Base-by-base conservation (phyloP, 106 monocot species). In the Hemerocallis citrina region DNA sequence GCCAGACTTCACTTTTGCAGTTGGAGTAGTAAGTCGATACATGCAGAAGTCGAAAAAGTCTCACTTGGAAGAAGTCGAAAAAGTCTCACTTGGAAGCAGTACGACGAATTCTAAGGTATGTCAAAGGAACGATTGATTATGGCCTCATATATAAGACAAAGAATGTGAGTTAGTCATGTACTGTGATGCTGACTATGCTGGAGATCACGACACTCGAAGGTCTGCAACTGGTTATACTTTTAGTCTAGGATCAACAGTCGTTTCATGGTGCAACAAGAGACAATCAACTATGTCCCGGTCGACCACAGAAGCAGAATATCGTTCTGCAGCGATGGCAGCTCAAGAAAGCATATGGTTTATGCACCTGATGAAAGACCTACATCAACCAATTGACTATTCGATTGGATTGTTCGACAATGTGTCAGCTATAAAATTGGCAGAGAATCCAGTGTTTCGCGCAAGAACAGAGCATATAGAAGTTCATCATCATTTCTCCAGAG, bases 71-170 rank as follows among this genome's bases (percentile, higher is more conserved):
- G n/a, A n/a, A n/a, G n/a, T n/a, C n/a, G n/a, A n/a, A n/a, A n/a
- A 58, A 58, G 57, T 13, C 28, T 14, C 57, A 58, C 34, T 36
- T 58, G 57, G 6, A 34, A 34, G 57, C 21, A 15, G 35, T 58
- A n/a, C 8, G 31, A 34, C 31, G 35, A 3, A 58, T 58, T 34
- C 28, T 36, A 17, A 58, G 31, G 35, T 58, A 58, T 34, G 57
- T 34, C 2, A 58, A 36, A 34, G n/a, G n/a, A 16, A n/a, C 58
- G 6, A 16, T 37, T 59, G 8, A 28, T 22, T 34, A 34, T 34
- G 36, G 32, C 3, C 14, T 64, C 25, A 34, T 31, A 15, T 34
- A 20, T 30, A 64, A 35, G 24, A 49, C 5, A 14, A 52, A 25
- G 21, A 3, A 29, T 24, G 6, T 9, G 13, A 24, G 21, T 5